These are phyloP conservation scores for Paraurostyla sp. DNA, from an alignment of 73 alveolate species.

Conservation along the genomic window DNA sequence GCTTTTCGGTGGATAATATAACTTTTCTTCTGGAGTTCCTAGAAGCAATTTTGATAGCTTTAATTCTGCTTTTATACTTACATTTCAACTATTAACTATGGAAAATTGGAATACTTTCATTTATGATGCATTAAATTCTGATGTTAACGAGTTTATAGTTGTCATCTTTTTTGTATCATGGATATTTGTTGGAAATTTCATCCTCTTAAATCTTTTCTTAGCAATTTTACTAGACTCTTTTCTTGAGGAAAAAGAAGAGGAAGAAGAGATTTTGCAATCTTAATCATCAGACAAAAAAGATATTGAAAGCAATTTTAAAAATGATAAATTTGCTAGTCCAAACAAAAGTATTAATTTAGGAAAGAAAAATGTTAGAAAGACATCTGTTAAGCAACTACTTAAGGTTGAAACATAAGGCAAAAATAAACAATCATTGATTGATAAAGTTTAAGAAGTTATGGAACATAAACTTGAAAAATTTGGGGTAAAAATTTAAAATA, in stretches of 20 bases:
- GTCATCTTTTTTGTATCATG: conserved; percentile 89
- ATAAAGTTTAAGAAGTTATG: too few species aligned
- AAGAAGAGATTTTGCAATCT: conserved; percentile 44
- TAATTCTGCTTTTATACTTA: conserved; percentile 25
- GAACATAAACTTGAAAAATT: too few species aligned
- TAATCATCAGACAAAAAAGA: not conserved
- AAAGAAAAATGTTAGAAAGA: not conserved
- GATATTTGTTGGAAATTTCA: conserved; percentile 96
- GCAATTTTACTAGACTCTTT: conserved; percentile 95
- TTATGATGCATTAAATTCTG: conserved; percentile 74
- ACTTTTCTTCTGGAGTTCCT: conserved; percentile 50
- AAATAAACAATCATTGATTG: not conserved
- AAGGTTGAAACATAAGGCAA: too few species aligned
- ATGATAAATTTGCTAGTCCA: too few species aligned
- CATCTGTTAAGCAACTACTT: too few species aligned
- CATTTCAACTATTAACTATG: conserved; percentile 80
- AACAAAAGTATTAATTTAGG: not conserved
- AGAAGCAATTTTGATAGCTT: conserved; percentile 50
- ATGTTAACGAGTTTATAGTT: conserved; percentile 74
- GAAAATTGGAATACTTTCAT: conserved; percentile 96
- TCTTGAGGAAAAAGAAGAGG: conserved; percentile 83
- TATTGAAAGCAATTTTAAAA: too few species aligned
- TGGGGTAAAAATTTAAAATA: too few species aligned
- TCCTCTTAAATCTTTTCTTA: conserved; percentile 93
- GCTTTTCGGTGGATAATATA: conserved; percentile 24